Evolutionary conservation across 1,284 basidiomycete genomes (phyloP).

Genomic region (Tilletia walkeri): DNA sequence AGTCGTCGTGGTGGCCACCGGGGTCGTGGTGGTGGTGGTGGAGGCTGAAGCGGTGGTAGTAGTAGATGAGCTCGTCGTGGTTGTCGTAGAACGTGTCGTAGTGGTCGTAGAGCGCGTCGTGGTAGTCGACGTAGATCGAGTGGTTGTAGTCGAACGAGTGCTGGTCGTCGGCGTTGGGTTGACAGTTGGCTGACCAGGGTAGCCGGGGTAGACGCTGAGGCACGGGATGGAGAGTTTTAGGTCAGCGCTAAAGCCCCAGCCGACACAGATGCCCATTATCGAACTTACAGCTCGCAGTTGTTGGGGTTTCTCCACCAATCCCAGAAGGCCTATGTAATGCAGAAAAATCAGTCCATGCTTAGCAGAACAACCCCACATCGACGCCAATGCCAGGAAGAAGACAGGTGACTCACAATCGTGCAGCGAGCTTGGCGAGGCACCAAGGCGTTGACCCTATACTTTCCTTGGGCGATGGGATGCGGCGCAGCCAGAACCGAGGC

Average conservation of each 20-base stretch:
- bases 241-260: neutral
- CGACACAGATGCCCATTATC: neutral
- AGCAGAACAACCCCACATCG: neutral
- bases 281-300: slow-evolving; percentile 7
- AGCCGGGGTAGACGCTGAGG: slow-evolving; percentile 10
- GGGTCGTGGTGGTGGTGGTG: neutral
- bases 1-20: neutral
- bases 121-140: neutral
- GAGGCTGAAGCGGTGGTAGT: neutral
- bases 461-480: neutral
- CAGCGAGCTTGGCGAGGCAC: neutral
- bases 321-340: neutral
- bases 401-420: slow-evolving; percentile 2
- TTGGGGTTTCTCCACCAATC: slow-evolving; percentile 11
- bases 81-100: neutral
- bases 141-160: neutral
- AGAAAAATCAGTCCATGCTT: neutral
- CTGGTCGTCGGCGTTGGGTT: neutral
- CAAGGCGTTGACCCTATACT: too few relatives aligned
- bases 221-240: neutral
- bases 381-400: neutral
- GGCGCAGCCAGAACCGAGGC: neutral
- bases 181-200: neutral
- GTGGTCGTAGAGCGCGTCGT: slow-evolving; percentile 5
- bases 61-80: neutral